Evolutionary conservation across 345 rosid genomes (phyloP).

Genomic region (Citrus glauca): DNA sequence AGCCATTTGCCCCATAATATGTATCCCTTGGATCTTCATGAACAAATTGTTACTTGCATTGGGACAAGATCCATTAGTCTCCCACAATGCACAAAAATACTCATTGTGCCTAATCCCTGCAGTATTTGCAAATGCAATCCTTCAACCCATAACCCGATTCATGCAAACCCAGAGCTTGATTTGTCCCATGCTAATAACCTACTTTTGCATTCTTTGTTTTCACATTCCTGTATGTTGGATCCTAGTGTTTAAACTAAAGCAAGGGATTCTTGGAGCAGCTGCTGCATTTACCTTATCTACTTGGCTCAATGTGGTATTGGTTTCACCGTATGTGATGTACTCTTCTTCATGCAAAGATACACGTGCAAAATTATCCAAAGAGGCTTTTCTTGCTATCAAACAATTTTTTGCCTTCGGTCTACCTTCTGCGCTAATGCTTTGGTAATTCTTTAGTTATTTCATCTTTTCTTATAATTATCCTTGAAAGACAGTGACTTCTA

Average conservation of each 20-base stretch:
- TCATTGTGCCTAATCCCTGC: slow-evolving; percentile 37
- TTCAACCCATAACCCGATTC: slow-evolving; percentile 38
- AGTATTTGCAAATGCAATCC: slow-evolving; percentile 38
- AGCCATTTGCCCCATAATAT: slow-evolving; percentile 40
- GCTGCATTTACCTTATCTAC: slow-evolving; percentile 27
- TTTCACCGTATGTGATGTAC: slow-evolving; percentile 27
- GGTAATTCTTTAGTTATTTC: slow-evolving; percentile 21
- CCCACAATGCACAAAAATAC: slow-evolving; percentile 35
- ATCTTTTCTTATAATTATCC: too few species aligned
- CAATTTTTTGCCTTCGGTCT: slow-evolving; percentile 42
- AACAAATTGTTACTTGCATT: slow-evolving; percentile 34
- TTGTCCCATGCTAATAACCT: slow-evolving; percentile 37
- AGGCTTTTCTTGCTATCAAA: slow-evolving; percentile 25
- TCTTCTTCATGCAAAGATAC: slow-evolving; percentile 38
- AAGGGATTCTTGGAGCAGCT: slow-evolving; percentile 37
- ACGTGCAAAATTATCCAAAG: slow-evolving; percentile 21
- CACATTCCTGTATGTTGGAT: slow-evolving; percentile 42
- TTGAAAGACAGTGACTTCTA: too few species aligned
- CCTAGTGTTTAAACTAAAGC: slow-evolving; percentile 30
- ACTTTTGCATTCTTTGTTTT: slow-evolving; percentile 23
- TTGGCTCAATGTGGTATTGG: slow-evolving; percentile 40
- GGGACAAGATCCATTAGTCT: slow-evolving; percentile 44
- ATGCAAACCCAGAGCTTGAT: slow-evolving; percentile 42
- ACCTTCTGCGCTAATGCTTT: slow-evolving; percentile 47
- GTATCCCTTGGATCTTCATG: slow-evolving; percentile 51